Evolutionary conservation across 345 rosid genomes (phyloP).

Genomic region (Rhodamnia rubescens): DNA sequence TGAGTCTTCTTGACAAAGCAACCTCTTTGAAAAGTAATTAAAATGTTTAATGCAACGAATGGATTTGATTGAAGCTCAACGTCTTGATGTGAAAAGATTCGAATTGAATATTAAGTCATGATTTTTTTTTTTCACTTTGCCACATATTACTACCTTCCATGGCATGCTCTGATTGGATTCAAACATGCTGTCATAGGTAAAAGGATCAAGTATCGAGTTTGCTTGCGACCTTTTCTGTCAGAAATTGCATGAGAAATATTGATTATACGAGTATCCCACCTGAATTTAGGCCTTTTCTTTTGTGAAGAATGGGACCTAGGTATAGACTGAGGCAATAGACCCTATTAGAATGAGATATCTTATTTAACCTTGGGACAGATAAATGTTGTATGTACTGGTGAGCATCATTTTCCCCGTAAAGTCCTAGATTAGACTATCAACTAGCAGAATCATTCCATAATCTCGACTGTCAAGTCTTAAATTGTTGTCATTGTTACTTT

Average conservation of each 20-base stretch:
- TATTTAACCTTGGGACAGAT: neutral
- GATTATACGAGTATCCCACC: neutral
- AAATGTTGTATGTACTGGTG: neutral
- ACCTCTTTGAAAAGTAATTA: neutral
- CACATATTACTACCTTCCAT: neutral
- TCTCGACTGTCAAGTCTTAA: neutral
- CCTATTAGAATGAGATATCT: neutral
- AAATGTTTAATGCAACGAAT: neutral
- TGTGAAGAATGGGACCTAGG: neutral
- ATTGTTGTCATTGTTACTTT: neutral
- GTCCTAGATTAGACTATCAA: neutral
- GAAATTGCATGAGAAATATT: neutral
- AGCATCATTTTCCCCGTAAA: neutral
- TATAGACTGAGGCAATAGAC: neutral
- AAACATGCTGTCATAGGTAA: neutral
- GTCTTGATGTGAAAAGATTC: neutral
- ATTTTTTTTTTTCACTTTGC: neutral
- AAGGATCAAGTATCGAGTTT: neutral
- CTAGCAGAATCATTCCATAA: neutral
- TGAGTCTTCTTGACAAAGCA: neutral
- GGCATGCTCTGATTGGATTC: neutral
- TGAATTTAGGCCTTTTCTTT: neutral
- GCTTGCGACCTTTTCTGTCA: neutral
- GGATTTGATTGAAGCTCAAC: neutral
- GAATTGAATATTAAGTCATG: neutral